A percentile compares a stretch with the other conserved stretches of the same genome.
These are phyloP conservation scores for Mycena vulgaris DNA, from an alignment of 768 basidiomycete species.

Conservation along the genomic window DNA sequence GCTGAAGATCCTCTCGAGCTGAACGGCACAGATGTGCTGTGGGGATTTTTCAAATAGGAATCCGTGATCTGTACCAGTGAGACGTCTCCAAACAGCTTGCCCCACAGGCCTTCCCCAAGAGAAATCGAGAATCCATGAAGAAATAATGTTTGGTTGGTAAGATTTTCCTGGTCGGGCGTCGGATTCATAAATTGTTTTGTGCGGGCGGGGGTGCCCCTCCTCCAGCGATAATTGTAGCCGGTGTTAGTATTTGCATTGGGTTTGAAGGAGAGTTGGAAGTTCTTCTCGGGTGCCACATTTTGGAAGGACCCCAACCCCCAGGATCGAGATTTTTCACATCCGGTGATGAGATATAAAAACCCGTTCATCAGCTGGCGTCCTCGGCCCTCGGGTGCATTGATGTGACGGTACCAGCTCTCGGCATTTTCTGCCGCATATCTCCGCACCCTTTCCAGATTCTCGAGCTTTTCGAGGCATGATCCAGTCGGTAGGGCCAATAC, in stretches of 20 bases:
- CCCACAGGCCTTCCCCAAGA: slow-evolving; percentile 20
- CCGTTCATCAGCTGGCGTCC: slow-evolving; percentile 33
- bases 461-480: slow-evolving; percentile 8
- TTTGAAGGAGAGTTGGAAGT: slow-evolving; percentile 11
- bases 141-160: slow-evolving; percentile 16
- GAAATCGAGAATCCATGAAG: slow-evolving; percentile 28
- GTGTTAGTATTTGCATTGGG: no score
- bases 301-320: slow-evolving; percentile 35
- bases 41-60: no score
- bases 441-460: slow-evolving; percentile 22
- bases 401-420: slow-evolving; percentile 36
- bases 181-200: not conserved
- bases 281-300: not conserved
- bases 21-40: not conserved
- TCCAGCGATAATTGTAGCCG: not conserved
- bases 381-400: no score
- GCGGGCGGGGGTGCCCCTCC: not conserved
- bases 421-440: slow-evolving; percentile 32
- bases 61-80: not conserved
- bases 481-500: slow-evolving; percentile 36
- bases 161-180: not conserved
- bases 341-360: slow-evolving; percentile 39
- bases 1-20: not conserved
- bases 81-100: slow-evolving; percentile 16
- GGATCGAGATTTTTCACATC: slow-evolving; percentile 35